Conservation (phyloP, 495 filamentous ascomycete genomes). For the Lepraria neglecta region DNA sequence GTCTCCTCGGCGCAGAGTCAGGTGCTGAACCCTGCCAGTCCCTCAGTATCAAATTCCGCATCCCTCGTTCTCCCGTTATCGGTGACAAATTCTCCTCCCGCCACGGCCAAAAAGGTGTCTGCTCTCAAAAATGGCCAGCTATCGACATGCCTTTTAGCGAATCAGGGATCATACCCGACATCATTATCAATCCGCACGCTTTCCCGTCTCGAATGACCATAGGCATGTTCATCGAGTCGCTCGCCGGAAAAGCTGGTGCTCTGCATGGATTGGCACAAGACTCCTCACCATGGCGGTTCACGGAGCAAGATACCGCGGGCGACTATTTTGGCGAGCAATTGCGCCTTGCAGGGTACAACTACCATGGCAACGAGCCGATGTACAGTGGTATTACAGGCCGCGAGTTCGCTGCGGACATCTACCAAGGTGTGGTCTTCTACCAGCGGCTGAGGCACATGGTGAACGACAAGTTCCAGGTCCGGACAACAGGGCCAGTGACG, state of each 20-base stretch:
- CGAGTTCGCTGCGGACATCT: constrained; percentile 92
- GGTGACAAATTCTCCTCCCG: constrained; percentile 61
- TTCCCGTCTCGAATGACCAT: constrained; percentile 99
- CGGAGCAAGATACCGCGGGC: constrained; percentile 82
- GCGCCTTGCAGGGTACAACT: constrained; percentile 90
- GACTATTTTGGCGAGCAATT: constrained; percentile 97
- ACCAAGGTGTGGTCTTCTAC: constrained; percentile 95
- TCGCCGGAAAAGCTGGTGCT: constrained; percentile 90
- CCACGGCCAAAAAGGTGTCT: constrained; percentile 62
- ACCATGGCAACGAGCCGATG: constrained; percentile 96
- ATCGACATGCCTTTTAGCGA: constrained; percentile 97
- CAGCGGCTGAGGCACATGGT: constrained; percentile 98
- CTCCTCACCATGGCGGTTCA: constrained; percentile 88
- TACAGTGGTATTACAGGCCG: constrained; percentile 94
- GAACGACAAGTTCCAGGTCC: constrained; percentile 98
- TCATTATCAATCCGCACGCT: constrained; percentile 99
- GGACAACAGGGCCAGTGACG: constrained; percentile 88
- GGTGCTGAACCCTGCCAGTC: constrained; percentile 77
- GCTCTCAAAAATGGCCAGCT: constrained; percentile 91
- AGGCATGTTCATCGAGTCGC: constrained; percentile 97
- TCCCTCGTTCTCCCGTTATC: constrained; percentile 85
- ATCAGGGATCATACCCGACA: constrained; percentile 90
- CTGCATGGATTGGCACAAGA: constrained; percentile 93
- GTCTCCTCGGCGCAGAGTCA: constrained; percentile 73
- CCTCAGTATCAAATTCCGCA: constrained; percentile 83